Conservation (phyloP, 1,284 basidiomycete genomes). For the Neolentinus lepideus region DNA sequence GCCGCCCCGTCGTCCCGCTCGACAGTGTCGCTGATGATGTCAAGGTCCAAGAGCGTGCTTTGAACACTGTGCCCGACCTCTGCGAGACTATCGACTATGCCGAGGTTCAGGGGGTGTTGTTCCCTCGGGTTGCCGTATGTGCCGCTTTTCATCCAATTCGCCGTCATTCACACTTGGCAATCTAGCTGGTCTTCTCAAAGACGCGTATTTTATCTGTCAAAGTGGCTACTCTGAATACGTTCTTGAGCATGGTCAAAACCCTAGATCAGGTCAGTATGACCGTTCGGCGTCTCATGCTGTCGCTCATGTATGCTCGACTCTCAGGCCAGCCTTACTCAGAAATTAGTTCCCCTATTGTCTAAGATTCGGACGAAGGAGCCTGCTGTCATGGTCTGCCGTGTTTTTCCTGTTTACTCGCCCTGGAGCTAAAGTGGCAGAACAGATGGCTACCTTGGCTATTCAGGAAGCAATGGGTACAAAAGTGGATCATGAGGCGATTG, state of each 20-base stretch:
- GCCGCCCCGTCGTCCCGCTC: neutral
- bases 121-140: slow-evolving; percentile 83
- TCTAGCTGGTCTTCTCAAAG: slow-evolving; percentile 81
- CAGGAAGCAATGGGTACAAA: slow-evolving; percentile 97
- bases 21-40: slow-evolving; percentile 11
- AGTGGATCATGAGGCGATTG: slow-evolving; percentile 91
- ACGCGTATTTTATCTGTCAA: slow-evolving; percentile 85
- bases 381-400: slow-evolving; percentile 70
- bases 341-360: slow-evolving; percentile 87
- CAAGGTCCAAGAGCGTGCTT: slow-evolving; percentile 87
- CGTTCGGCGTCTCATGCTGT: neutral
- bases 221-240: slow-evolving; percentile 84
- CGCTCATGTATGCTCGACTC: neutral
- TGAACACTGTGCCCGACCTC: slow-evolving; percentile 80
- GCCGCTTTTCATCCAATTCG: slow-evolving; percentile 1
- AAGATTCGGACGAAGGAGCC: slow-evolving; percentile 96
- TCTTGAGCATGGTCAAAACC: slow-evolving; percentile 88
- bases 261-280: slow-evolving; percentile 74
- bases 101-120: slow-evolving; percentile 80
- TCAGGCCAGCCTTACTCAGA: slow-evolving; percentile 82
- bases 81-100: slow-evolving; percentile 94
- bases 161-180: neutral
- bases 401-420: neutral
- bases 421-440: neutral
- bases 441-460: slow-evolving; percentile 90